Evolutionary conservation across 768 basidiomycete genomes (phyloP).

Genomic region (Suillus weaverae): DNA sequence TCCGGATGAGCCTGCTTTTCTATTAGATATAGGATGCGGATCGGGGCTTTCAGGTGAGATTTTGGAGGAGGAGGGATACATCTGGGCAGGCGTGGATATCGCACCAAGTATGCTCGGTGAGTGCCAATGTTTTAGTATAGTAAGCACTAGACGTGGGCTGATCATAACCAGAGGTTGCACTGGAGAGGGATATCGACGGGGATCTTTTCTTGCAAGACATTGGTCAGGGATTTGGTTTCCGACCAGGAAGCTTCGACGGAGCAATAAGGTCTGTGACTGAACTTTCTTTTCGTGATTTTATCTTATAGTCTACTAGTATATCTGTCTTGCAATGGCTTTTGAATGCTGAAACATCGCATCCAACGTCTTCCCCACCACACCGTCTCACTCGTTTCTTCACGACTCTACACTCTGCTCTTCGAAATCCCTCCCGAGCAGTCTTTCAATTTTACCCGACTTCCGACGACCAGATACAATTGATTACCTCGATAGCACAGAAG

Average conservation of each 20-base stretch:
- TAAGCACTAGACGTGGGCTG: background rate
- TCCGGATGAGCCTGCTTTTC: conserved; percentile 73
- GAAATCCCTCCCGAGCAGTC: conserved; percentile 82
- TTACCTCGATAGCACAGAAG: conserved; percentile 88
- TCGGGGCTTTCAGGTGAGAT: conserved; percentile 97
- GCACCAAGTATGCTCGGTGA: conserved; percentile 95
- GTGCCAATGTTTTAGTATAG: conserved; percentile 22
- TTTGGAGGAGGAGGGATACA: conserved; percentile 88
- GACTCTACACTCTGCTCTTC: conserved; percentile 82
- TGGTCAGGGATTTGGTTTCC: conserved; percentile 96
- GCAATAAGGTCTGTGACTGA: conserved; percentile 75
- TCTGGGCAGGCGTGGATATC: conserved; percentile 93
- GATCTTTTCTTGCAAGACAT: conserved; percentile 97
- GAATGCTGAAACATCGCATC: conserved; percentile 92
- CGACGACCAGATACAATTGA: conserved; percentile 95
- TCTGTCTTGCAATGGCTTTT: conserved; percentile 99
- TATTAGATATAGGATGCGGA: conserved; percentile 96
- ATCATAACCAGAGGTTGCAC: conserved; percentile 76
- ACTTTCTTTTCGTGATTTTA: conserved; percentile 1
- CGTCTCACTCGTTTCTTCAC: conserved; percentile 89
- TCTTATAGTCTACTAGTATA: conserved; percentile 54
- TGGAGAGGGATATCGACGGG: conserved; percentile 93
- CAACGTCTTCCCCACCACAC: conserved; percentile 85
- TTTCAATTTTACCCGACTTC: conserved; percentile 96
- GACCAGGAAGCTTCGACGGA: conserved; percentile 96